Conservation (phyloP, 495 filamentous ascomycete species). For the Evernia prunastri region DNA sequence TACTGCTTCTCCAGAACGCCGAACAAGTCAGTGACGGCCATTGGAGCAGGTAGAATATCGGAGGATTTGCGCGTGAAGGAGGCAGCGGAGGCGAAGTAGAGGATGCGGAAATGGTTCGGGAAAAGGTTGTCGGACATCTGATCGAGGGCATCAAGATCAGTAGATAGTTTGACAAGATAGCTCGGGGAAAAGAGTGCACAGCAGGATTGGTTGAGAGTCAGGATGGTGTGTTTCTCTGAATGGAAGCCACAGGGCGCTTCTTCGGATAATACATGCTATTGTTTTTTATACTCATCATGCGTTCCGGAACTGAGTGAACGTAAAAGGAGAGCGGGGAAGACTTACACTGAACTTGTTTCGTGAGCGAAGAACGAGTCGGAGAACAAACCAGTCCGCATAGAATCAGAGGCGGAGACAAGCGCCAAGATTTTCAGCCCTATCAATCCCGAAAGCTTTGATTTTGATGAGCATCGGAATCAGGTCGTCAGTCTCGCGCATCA, state of each 20-base stretch:
- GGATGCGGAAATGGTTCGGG: constrained; percentile 62
- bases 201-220: constrained; percentile 5
- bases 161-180: background rate
- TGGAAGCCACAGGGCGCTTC: constrained; percentile 39
- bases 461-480: background rate
- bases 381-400: background rate
- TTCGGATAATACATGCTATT: constrained; percentile 68
- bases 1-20: constrained; percentile 67
- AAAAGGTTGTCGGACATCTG: constrained; percentile 36
- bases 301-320: no score
- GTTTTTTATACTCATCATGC: constrained; percentile 17
- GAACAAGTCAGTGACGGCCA: constrained; percentile 61
- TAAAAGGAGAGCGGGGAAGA: background rate
- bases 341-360: constrained; percentile 2
- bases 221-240: constrained; percentile 26
- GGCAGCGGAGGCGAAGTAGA: constrained; percentile 80
- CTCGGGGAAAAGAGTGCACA: constrained; percentile 23
- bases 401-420: background rate
- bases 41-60: constrained; percentile 67
- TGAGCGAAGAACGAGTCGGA: background rate
- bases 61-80: constrained; percentile 64
- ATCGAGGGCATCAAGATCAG: background rate
- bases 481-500: background rate
- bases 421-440: constrained; percentile 6
- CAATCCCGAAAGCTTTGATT: background rate